These are phyloP conservation scores for Yamadazyma ubonensis DNA, from an alignment of 805 yeast genomes.

Conservation along the genomic window DNA sequence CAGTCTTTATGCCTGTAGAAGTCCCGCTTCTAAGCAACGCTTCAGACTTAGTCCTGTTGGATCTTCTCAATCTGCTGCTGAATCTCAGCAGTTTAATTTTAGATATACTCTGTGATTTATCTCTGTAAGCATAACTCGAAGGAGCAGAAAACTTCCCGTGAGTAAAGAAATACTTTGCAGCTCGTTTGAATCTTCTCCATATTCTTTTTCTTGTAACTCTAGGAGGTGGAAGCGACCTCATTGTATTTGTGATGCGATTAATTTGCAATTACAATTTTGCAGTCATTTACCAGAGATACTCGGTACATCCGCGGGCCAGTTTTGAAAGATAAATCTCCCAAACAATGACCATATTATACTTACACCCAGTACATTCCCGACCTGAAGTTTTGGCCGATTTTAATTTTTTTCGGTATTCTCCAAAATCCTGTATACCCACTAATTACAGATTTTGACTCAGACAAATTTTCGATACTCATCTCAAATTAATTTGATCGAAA, in stretches of 20 bases:
- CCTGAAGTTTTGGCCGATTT: no score
- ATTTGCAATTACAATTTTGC: no score
- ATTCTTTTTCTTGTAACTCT: slow-evolving; percentile 30
- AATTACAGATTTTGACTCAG: slow-evolving; percentile 2
- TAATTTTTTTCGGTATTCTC: no score
- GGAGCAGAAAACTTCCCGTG: slow-evolving; percentile 29
- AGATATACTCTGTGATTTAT: slow-evolving; percentile 20
- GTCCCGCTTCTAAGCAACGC: slow-evolving; percentile 19
- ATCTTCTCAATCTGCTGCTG: slow-evolving; percentile 18
- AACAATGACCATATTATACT: no score
- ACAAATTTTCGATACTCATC: slow-evolving; percentile 8
- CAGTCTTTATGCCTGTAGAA: slow-evolving; percentile 20
- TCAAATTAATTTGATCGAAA: slow-evolving; percentile 1
- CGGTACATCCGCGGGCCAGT: no score
- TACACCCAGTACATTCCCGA: no score
- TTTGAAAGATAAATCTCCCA: no score
- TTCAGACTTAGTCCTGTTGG: slow-evolving; percentile 15
- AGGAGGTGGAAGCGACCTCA: slow-evolving; percentile 42
- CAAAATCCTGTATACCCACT: background rate
- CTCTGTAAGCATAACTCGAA: slow-evolving; percentile 15
- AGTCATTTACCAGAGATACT: no score
- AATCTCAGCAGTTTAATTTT: slow-evolving; percentile 27
- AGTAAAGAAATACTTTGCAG: slow-evolving; percentile 25
- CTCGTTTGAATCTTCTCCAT: slow-evolving; percentile 31
- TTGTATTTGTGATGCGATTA: no score